Evolutionary conservation across 495 filamentous ascomycete species (phyloP).

Genomic region (Cercophora scortea): DNA sequence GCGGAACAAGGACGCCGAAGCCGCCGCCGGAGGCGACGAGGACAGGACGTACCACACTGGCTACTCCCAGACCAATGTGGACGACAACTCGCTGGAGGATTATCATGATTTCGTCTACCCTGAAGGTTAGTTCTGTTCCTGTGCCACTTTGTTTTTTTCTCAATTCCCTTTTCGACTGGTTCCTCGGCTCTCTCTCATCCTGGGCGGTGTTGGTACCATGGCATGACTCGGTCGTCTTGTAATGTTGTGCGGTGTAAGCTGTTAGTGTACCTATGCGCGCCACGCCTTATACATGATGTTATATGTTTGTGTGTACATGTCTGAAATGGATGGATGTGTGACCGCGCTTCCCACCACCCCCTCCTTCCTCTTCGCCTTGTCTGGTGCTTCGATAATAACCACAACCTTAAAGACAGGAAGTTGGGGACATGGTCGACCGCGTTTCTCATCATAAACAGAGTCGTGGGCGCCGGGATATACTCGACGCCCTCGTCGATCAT

Average conservation of each 20-base stretch:
- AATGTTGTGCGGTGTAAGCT: too few relatives aligned
- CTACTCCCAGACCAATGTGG: constrained; percentile 8
- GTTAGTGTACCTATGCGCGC: too few relatives aligned
- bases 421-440: constrained; percentile 26
- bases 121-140: constrained; percentile 20
- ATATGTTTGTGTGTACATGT: too few relatives aligned
- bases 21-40: constrained; percentile 10
- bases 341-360: too few relatives aligned
- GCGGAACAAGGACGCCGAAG: constrained; percentile 17
- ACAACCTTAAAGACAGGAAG: constrained; percentile 17
- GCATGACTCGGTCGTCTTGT: too few relatives aligned
- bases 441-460: constrained; percentile 27
- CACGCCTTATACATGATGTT: too few relatives aligned
- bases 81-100: constrained; percentile 17
- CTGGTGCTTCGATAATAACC: neutral
- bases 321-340: too few relatives aligned
- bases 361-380: too few relatives aligned
- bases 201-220: too few relatives aligned
- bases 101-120: constrained; percentile 30
- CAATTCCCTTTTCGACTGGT: neutral
- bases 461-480: constrained; percentile 24
- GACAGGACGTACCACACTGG: constrained; percentile 14
- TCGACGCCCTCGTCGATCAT: constrained; percentile 20
- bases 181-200: neutral
- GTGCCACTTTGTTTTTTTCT: neutral